These are phyloP conservation scores for Manihot esculenta DNA, from an alignment of 441 rosid genomes.

Conservation along the genomic window DNA sequence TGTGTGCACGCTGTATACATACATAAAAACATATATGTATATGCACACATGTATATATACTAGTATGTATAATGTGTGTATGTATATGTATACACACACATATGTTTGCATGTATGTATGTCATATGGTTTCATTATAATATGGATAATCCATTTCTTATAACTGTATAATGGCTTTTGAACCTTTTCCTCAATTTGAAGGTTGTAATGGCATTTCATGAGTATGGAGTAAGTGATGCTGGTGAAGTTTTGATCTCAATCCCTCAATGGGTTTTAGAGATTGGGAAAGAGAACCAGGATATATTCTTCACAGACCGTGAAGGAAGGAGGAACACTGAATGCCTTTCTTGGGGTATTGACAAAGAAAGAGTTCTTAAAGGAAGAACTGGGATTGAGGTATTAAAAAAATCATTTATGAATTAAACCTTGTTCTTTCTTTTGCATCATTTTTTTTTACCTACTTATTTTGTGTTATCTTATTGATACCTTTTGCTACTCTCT, in stretches of 20 bases:
- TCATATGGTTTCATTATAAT: neutral
- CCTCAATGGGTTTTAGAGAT: constrained; percentile 98
- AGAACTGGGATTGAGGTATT: constrained; percentile 94
- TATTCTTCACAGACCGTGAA: constrained; percentile 93
- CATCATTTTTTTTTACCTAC: neutral
- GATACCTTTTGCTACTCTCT: neutral
- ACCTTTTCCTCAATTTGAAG: constrained; percentile 44
- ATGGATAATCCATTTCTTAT: constrained; percentile 6
- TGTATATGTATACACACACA: no score
- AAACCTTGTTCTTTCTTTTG: neutral
- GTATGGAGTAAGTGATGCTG: constrained; percentile 88
- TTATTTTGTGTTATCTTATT: neutral
- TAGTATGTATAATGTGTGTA: no score
- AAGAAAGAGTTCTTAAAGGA: constrained; percentile 86
- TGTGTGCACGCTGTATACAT: no score
- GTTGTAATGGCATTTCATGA: constrained; percentile 97
- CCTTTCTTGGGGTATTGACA: constrained; percentile 96
- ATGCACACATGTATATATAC: no score
- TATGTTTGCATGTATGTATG: no score
- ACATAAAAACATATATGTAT: no score
- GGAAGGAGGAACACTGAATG: constrained; percentile 95
- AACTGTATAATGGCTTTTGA: constrained; percentile 18
- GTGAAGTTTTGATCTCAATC: constrained; percentile 84
- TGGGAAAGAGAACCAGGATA: constrained; percentile 87
- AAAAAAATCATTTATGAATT: constrained; percentile 6